Evolutionary conservation across 208 protist genomes (phyloP), one percentile per base, ranked within the genome.

Genomic region (Acanthamoeba divionensis): DNA sequence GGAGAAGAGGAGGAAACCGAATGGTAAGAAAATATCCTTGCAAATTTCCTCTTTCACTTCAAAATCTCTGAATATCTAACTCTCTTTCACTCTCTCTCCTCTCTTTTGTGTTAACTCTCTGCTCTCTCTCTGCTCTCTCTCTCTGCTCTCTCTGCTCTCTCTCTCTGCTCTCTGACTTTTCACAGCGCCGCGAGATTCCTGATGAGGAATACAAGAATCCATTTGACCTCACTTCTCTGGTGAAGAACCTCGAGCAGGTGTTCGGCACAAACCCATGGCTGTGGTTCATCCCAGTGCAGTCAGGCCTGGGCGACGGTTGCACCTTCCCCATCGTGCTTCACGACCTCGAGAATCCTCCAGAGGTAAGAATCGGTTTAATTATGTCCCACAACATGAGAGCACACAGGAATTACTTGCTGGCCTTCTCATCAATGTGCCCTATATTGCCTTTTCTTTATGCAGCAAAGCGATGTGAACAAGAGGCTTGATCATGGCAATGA

Each of bases 201-300:
- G 38, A 66, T 29, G 60, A 29, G 1, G 38, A 38, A 4, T 21
- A 71, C 5, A n/a, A 66, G 38, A 88, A 88, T 47, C 57, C 24
- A 18, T 88, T 48, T 44, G 80, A 88, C 41, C 60, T 88, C 24
- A 8, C 6, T 5, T 88, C 80, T 38, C 24, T 55, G 26, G 36
- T 41, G 38, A 26, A 71, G 18, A 88, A 88, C 60, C 52, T 88
- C 36, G 60, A 88, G 60, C 80, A 88, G 60, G 80, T 88, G 38
- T 88, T 88, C 38, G 80, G 80, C 13, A 88, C 52, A 41, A 88
- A 88, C 44, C 57, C 80, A n/a, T 88, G 80, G 80, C 24, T 88
- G 31, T 88, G 80, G 80, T 88, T 88, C 80, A 44, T 88, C 18
- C 80, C 80, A 5, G 60, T 88, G n/a, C 60, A 31, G 36, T 57